phyloP scores from a whole-genome alignment of 768 basidiomycete genomes.

The Leucocoprinus leucothites region DNA sequence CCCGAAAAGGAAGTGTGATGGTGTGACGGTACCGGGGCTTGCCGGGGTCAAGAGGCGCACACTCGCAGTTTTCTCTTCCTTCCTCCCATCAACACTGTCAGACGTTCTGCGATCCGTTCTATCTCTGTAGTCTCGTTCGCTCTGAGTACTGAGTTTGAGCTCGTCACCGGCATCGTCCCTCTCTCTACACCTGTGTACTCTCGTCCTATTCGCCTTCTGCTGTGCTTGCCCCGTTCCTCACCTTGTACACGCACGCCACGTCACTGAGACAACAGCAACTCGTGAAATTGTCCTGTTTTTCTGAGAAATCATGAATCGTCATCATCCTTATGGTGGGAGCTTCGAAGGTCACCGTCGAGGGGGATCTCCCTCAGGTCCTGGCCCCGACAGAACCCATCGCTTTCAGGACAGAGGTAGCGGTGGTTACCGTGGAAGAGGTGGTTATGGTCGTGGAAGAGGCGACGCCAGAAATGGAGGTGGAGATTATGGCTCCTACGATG shows the following conservation, averaged over 20 bases:
- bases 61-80: slow-evolving; percentile 13
- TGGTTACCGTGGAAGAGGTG: slow-evolving; percentile 44
- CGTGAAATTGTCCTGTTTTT: slow-evolving; percentile 18
- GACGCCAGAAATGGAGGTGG: slow-evolving; percentile 37
- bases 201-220: background rate
- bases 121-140: slow-evolving; percentile 13
- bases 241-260: slow-evolving; percentile 23
- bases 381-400: slow-evolving; percentile 72
- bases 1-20: background rate
- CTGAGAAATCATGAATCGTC: slow-evolving; percentile 70
- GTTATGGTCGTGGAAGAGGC: slow-evolving; percentile 60
- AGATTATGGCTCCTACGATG: slow-evolving; percentile 54
- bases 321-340: slow-evolving; percentile 78
- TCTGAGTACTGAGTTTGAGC: slow-evolving; percentile 26
- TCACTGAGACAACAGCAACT: slow-evolving; percentile 24
- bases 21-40: slow-evolving; percentile 1
- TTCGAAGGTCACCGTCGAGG: slow-evolving; percentile 63
- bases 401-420: slow-evolving; percentile 55
- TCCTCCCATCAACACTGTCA: slow-evolving; percentile 17
- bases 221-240: slow-evolving; percentile 13
- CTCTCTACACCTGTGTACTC: slow-evolving; percentile 16
- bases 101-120: slow-evolving; percentile 12
- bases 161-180: slow-evolving; percentile 1
- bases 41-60: background rate
- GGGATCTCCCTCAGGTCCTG: slow-evolving; percentile 61